Evolutionary conservation across 345 rosid species (phyloP).

Genomic region (Acer campestre): DNA sequence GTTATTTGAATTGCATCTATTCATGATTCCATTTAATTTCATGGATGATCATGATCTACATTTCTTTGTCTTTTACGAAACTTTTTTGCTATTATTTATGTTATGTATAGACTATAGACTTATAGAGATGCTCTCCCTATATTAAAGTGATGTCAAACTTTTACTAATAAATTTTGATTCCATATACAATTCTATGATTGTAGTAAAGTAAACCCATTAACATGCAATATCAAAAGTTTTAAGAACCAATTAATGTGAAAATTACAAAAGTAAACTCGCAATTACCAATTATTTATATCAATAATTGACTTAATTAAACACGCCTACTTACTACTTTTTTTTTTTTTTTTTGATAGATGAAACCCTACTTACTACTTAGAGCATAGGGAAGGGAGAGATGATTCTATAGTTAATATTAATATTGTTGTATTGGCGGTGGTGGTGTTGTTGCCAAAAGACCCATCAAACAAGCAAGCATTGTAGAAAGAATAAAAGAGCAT

Average conservation of each 20-base stretch:
- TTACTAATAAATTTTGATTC: background rate
- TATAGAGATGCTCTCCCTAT: background rate
- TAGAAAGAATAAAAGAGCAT: background rate
- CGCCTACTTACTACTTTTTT: too few relatives aligned
- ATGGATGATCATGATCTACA: background rate
- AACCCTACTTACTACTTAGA: too few relatives aligned
- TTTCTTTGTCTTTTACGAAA: background rate
- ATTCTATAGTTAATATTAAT: background rate
- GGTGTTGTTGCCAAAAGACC: background rate
- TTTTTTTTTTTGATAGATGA: too few relatives aligned
- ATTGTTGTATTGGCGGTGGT: background rate
- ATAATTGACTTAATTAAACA: too few relatives aligned
- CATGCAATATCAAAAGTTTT: background rate
- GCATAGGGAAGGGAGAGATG: background rate
- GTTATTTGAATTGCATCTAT: conserved; percentile 5
- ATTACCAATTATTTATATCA: too few relatives aligned
- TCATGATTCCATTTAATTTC: background rate
- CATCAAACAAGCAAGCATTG: background rate
- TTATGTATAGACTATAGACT: too few relatives aligned
- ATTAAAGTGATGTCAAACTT: too few relatives aligned
- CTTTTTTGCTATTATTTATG: background rate
- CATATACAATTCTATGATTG: background rate
- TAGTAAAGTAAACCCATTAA: background rate
- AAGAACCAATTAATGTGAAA: background rate
- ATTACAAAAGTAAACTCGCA: background rate